These are phyloP conservation scores for Calonectria leucothoes DNA, from an alignment of 2,329 filamentous ascomycete genomes.

Conservation along the genomic window DNA sequence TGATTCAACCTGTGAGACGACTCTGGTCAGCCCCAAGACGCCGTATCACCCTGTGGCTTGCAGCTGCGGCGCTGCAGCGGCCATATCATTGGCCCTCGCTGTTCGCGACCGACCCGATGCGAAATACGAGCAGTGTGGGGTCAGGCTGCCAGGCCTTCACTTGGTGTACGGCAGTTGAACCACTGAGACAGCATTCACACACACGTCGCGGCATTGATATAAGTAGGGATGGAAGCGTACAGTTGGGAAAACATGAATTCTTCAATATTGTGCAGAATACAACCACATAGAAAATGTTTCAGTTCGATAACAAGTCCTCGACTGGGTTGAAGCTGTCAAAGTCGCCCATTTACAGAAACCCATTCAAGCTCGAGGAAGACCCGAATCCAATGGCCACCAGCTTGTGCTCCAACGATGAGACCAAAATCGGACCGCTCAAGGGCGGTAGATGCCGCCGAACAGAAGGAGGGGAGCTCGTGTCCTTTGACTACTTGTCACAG, in stretches of 20 bases:
- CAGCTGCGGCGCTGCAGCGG: neutral
- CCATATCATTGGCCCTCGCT: neutral
- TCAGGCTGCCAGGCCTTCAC: neutral
- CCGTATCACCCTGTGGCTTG: slow-evolving; percentile 1
- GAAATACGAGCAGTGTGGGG: slow-evolving; percentile 9
- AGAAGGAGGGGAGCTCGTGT: slow-evolving; percentile 7
- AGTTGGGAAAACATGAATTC: neutral
- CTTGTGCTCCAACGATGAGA: slow-evolving; percentile 2
- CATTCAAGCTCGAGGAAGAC: neutral
- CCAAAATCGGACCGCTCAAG: slow-evolving; percentile 25
- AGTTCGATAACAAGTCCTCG: neutral
- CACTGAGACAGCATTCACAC: neutral
- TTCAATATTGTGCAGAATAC: neutral
- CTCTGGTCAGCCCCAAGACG: neutral
- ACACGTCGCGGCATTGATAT: neutral
- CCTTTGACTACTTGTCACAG: slow-evolving; percentile 34
- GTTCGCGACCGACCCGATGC: neutral
- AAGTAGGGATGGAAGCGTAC: neutral
- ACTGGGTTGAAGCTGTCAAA: neutral
- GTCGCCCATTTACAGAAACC: neutral
- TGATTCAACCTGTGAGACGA: neutral
- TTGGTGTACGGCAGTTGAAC: neutral
- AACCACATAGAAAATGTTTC: neutral
- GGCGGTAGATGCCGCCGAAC: neutral
- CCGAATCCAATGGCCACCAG: neutral